These are phyloP conservation scores for Trifolium dubium DNA, from an alignment of 306 rosid species.

Conservation along the genomic window DNA sequence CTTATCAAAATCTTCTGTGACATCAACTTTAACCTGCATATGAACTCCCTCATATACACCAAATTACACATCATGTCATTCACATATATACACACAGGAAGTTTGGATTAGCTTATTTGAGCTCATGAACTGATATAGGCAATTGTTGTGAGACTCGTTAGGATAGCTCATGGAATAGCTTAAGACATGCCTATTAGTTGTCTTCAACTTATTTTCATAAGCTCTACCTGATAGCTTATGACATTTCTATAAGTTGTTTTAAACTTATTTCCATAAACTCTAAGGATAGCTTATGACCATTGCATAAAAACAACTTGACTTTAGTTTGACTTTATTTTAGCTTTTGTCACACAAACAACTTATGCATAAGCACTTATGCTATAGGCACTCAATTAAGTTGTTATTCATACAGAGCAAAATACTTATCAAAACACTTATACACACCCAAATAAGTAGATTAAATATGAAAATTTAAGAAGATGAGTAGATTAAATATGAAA, in stretches of 20 bases:
- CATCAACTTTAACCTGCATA: conserved; percentile 89
- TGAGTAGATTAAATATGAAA: too few relatives aligned
- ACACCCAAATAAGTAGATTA: too few relatives aligned
- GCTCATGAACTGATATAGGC: background rate
- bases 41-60: conserved; percentile 7
- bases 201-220: background rate
- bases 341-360: too few relatives aligned
- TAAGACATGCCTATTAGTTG: background rate
- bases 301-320: too few relatives aligned
- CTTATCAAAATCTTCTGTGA: conserved; percentile 85
- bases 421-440: background rate
- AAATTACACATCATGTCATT: background rate
- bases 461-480: too few relatives aligned
- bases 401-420: conserved; percentile 8
- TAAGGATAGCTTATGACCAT: too few relatives aligned
- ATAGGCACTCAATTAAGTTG: background rate
- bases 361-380: background rate
- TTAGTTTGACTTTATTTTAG: too few relatives aligned
- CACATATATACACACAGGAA: background rate
- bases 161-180: too few relatives aligned
- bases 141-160: background rate
- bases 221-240: background rate
- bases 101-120: background rate
- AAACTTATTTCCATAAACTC: too few relatives aligned
- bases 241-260: too few relatives aligned